A percentile compares a stretch with the other conserved stretches of the same genome.
Evolutionary conservation across 176 grass and related monocot species (phyloP).

Genomic region (Oryza longistaminata): DNA sequence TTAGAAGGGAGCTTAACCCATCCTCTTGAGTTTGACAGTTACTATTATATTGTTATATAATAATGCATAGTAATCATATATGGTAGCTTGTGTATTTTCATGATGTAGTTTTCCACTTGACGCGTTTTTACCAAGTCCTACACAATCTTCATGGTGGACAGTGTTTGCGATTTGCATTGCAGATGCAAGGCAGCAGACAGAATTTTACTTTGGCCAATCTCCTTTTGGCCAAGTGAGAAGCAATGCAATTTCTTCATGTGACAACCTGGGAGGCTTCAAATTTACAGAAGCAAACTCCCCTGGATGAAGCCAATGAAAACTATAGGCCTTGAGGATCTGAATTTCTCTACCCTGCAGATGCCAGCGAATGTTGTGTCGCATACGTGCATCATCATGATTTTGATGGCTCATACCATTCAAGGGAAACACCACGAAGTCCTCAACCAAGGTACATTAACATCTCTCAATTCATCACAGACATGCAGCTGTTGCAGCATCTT

Average conservation of each 20-base stretch:
- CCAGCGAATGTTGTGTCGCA: constrained; percentile 27
- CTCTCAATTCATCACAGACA: neutral
- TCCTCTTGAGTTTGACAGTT: neutral
- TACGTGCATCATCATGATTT: constrained; percentile 30
- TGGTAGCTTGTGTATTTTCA: neutral
- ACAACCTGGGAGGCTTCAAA: constrained; percentile 43
- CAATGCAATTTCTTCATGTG: constrained; percentile 36
- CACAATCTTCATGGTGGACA: neutral
- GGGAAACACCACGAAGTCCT: constrained; percentile 45
- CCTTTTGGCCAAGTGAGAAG: constrained; percentile 46
- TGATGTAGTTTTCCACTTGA: neutral
- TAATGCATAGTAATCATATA: neutral
- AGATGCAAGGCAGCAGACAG: constrained; percentile 58
- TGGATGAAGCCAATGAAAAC: constrained; percentile 31
- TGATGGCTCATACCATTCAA: constrained; percentile 45
- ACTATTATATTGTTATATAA: neutral
- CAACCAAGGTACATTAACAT: constrained; percentile 54
- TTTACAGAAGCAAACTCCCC: constrained; percentile 36
- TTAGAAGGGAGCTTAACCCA: neutral
- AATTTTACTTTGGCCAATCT: constrained; percentile 56
- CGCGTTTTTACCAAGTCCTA: neutral
- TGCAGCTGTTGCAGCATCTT: neutral
- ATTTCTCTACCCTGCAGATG: constrained; percentile 24
- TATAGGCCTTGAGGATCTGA: constrained; percentile 10
- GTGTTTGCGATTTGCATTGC: neutral